These are phyloP conservation scores for Podila minutissima DNA, from an alignment of 192 early-diverging fungal genomes.

Conservation along the genomic window DNA sequence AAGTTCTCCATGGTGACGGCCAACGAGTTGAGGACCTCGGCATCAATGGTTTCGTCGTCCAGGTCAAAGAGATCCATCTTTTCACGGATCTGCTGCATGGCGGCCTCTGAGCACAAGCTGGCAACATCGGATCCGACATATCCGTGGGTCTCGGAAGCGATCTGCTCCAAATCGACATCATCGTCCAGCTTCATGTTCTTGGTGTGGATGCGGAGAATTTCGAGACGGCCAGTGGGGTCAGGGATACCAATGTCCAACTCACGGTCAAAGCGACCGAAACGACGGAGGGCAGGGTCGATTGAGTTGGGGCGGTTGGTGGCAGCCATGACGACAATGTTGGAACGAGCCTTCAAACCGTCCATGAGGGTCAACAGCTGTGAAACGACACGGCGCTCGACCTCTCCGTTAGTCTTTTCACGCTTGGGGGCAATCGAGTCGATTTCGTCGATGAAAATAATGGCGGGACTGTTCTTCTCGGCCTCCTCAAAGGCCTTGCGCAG, in stretches of 20 bases:
- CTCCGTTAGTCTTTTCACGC: conserved; percentile 99
- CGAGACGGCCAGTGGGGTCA: conserved; percentile 97
- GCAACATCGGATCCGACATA: conserved; percentile 98
- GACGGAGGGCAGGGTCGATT: conserved; percentile 97
- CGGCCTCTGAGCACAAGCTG: conserved; percentile 97
- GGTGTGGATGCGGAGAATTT: conserved; percentile 98
- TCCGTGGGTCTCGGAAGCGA: conserved; percentile 97
- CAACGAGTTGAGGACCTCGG: conserved; percentile 93
- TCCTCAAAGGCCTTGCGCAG: conserved; percentile 99
- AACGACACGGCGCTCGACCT: conserved; percentile 98
- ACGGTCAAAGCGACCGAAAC: conserved; percentile 99
- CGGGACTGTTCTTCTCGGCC: conserved; percentile 96
- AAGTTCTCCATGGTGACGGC: conserved; percentile 99
- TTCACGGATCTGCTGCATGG: conserved; percentile 99
- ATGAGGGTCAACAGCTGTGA: conserved; percentile 98
- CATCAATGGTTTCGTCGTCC: conserved; percentile 98
- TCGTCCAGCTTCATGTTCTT: conserved; percentile 99
- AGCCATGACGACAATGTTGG: conserved; percentile 98
- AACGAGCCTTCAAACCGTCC: conserved; percentile 97
- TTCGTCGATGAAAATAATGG: conserved; percentile 99
- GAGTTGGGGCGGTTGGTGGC: conserved; percentile 99
- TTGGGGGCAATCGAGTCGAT: conserved; percentile 99
- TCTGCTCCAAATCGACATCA: conserved; percentile 97
- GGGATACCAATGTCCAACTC: conserved; percentile 99
- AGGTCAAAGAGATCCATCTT: conserved; percentile 99